Base-by-base conservation (phyloP, 495 filamentous ascomycete species). In the Neurospora tetrasperma region DNA sequence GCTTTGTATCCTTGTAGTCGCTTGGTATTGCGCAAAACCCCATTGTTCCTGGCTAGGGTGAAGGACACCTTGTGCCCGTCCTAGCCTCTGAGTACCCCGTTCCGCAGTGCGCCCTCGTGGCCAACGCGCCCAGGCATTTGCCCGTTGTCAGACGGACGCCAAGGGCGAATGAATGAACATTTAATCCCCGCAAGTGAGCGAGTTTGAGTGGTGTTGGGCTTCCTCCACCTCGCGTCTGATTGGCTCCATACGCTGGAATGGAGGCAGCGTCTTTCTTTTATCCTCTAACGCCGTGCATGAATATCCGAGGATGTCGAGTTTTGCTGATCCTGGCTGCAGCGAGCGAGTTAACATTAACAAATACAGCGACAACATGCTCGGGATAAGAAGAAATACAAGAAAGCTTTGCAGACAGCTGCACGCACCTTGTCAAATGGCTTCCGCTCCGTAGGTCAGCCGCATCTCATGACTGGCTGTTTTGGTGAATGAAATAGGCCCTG, bases 401-500 rank as follows among this genome's bases (percentile, higher is more conserved):
- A 27, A 59, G 48, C 9, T 23, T 59, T 20, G 39, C 69, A 42
- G 16, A 41, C 40, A 39, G 69, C 20, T 42, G 23, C 39, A 70
- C 40, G 16, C 68, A 69, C 68, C 39, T 41, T 69, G 11, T 41
- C 27, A 27, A 23, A 39, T 39, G 68, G 68, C 68, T 12, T 41
- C 14, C 68, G 1, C 68, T 70, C 35, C 23, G 39, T 12, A 42
- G 23, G 40, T 44, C 69, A 70, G 39, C 20, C 20, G 69, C 69
- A 42, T 5, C 40, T 71, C 70, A 71, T 66, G 73, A 68, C 20
- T 73, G 72, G 69, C 74, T 27, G 35, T 88, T 88, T 41, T 81
- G 82, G 42, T 82, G 83, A 73, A 88, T 88, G 73, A 88, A 88
- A 75, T 88, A 88, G 40, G 87, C 87, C 82, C 86, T 88, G 74